Conservation (phyloP, 768 basidiomycete species). For the Amanita polypyramis region DNA sequence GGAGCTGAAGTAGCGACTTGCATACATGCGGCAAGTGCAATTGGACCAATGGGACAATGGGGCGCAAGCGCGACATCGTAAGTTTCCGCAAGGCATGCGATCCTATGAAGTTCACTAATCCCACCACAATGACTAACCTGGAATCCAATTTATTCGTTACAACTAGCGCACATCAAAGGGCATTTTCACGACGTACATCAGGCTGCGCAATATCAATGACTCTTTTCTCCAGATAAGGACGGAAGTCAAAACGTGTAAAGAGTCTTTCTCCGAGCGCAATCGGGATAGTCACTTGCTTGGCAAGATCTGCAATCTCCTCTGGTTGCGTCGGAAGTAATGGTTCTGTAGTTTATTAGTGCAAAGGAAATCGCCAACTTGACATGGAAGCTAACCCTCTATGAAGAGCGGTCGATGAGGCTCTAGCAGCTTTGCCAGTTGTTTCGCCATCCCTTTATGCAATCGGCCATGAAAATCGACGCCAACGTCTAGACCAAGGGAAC, state of each 20-base stretch:
- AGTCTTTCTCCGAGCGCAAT: no score
- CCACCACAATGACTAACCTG: no score
- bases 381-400: no score
- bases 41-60: conserved; percentile 63
- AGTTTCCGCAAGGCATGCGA: conserved; percentile 48
- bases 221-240: conserved; percentile 56
- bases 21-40: conserved; percentile 60
- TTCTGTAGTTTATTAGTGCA: conserved; percentile 13
- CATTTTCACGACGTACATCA: conserved; percentile 31
- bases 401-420: no score
- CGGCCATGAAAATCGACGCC: no score
- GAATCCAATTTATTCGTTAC: conserved; percentile 11
- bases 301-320: no score
- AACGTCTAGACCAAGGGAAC: no score
- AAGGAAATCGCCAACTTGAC: no score
- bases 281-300: no score
- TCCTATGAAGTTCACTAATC: conserved; percentile 46
- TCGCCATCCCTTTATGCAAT: no score
- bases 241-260: conserved; percentile 49
- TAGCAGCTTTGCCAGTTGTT: no score
- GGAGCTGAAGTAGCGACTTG: conserved; percentile 48
- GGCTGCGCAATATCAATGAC: conserved; percentile 64
- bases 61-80: conserved; percentile 68
- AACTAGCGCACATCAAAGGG: not conserved
- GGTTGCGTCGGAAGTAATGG: no score